These are phyloP conservation scores for Aquilaria sinensis DNA, from an alignment of 345 rosid genomes.

Conservation along the genomic window DNA sequence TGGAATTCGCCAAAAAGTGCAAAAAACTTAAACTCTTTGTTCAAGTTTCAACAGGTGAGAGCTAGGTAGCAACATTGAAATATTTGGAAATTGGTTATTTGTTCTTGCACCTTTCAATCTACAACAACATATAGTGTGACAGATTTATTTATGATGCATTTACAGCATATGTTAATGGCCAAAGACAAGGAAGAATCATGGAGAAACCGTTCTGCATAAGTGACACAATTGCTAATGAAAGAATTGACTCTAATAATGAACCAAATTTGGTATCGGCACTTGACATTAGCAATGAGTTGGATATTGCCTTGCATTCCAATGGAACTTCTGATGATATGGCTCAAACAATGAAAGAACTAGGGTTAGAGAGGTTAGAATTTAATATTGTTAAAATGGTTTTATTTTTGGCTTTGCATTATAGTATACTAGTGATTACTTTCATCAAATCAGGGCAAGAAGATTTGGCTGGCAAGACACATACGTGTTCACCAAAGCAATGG, in stretches of 20 bases:
- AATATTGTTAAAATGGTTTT: neutral
- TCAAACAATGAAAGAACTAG: conserved; percentile 75
- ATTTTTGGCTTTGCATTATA: neutral
- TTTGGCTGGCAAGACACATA: conserved; percentile 95
- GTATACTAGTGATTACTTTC: neutral
- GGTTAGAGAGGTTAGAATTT: conserved; percentile 61
- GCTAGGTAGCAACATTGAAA: conserved; percentile 1
- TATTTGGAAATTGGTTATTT: too few relatives aligned
- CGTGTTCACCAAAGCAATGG: conserved; percentile 97
- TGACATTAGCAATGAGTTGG: conserved; percentile 62
- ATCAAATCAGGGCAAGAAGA: conserved; percentile 56
- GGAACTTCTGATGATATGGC: conserved; percentile 29
- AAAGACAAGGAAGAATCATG: conserved; percentile 82
- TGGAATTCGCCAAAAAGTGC: conserved; percentile 70
- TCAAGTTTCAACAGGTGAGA: conserved; percentile 72
- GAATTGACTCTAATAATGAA: conserved; percentile 26
- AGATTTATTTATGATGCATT: neutral
- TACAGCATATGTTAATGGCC: conserved; percentile 92
- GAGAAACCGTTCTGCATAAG: conserved; percentile 75
- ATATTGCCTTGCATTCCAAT: conserved; percentile 38
- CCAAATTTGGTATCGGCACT: conserved; percentile 24
- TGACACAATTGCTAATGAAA: conserved; percentile 67
- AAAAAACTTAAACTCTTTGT: conserved; percentile 59
- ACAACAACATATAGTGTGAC: too few relatives aligned
- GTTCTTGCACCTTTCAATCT: too few relatives aligned